phyloP scores from a whole-genome alignment of 192 early-diverging fungal genomes.

The Dispira simplex region DNA sequence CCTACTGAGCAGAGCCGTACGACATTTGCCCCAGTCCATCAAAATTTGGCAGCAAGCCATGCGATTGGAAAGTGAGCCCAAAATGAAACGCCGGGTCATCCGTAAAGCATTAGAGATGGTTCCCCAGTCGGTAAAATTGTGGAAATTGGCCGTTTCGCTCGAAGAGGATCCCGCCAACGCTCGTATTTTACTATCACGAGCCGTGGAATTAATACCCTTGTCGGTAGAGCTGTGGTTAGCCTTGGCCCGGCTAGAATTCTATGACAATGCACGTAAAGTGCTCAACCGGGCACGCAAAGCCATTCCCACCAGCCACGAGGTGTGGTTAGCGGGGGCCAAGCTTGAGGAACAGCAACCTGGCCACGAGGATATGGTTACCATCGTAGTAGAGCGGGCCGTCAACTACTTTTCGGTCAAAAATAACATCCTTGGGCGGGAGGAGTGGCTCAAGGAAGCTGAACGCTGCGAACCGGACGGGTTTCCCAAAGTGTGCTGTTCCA shows the following conservation, averaged over 20 bases:
- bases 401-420: constrained; percentile 44
- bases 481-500: constrained; percentile 64
- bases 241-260: constrained; percentile 78
- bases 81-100: constrained; percentile 64
- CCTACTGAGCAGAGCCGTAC: constrained; percentile 81
- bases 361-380: constrained; percentile 43
- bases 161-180: constrained; percentile 92
- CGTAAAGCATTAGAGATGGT: constrained; percentile 87
- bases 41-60: constrained; percentile 85
- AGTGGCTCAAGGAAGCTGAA: constrained; percentile 83
- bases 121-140: constrained; percentile 79
- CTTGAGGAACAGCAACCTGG: constrained; percentile 69
- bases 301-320: constrained; percentile 80
- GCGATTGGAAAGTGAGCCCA: constrained; percentile 63
- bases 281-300: constrained; percentile 75
- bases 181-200: constrained; percentile 73
- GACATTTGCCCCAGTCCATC: constrained; percentile 80
- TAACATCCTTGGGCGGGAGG: constrained; percentile 54
- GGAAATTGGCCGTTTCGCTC: constrained; percentile 81
- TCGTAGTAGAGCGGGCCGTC: constrained; percentile 58
- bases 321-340: constrained; percentile 89
- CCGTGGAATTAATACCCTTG: constrained; percentile 84
- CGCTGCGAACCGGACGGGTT: constrained; percentile 65
- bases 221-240: constrained; percentile 93
- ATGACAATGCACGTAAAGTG: constrained; percentile 76